Evolutionary conservation across 495 filamentous ascomycete species (phyloP).

Genomic region (Saxophila tyrrhenica): DNA sequence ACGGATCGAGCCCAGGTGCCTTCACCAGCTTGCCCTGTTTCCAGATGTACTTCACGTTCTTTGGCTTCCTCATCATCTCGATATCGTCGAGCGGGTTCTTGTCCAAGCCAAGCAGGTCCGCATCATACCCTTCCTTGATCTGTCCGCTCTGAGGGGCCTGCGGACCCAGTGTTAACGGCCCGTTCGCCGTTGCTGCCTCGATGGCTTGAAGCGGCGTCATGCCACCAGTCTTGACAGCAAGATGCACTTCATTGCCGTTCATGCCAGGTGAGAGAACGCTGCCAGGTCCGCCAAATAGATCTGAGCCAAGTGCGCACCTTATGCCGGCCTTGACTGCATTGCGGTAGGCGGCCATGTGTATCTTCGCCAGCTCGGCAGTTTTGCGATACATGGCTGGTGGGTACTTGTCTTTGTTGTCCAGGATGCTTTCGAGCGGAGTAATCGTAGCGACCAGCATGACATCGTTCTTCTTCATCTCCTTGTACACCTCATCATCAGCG

Average conservation of each 20-base stretch:
- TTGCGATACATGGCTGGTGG: conserved; percentile 3
- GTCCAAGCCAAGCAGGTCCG: conserved; percentile 17
- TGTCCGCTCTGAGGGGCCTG: conserved; percentile 17
- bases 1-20: conserved; percentile 3
- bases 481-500: conserved; percentile 13
- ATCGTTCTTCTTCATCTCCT: conserved; percentile 20
- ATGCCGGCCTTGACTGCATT: conserved; percentile 17
- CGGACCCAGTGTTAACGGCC: conserved; percentile 17
- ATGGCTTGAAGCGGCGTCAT: conserved; percentile 42
- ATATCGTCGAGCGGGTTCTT: conserved; percentile 19
- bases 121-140: conserved; percentile 17
- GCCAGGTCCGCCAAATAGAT: conserved; percentile 11
- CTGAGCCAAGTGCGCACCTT: conserved; percentile 15
- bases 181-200: conserved; percentile 42
- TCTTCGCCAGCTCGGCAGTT: conserved; percentile 2
- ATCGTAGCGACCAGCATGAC: conserved; percentile 14
- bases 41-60: conserved; percentile 18
- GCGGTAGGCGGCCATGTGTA: conserved; percentile 7
- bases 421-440: conserved; percentile 3
- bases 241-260: conserved; percentile 39
- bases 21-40: conserved; percentile 8
- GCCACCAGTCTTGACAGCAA: conserved; percentile 40
- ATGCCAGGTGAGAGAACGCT: conserved; percentile 29
- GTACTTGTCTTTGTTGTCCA: conserved; percentile 7
- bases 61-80: conserved; percentile 4